Evolutionary conservation across 352 stramenopile genomes (phyloP), one percentile per base, ranked within the genome.

Genomic region (Phytophthora chlamydospora): DNA sequence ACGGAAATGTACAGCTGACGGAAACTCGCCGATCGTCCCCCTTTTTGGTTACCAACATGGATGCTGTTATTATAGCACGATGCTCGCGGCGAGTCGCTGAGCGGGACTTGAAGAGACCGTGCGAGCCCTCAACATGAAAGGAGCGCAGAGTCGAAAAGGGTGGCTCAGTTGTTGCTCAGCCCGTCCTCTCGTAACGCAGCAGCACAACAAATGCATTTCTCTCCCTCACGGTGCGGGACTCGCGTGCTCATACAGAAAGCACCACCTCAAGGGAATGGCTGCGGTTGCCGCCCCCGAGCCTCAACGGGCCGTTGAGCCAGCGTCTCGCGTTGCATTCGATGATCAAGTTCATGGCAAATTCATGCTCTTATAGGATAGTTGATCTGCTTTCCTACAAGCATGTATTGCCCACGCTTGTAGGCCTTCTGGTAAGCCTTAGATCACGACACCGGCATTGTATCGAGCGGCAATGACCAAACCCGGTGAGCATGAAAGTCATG

Each of bases 401-500:
- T 3, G 1, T 24, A 24, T 24, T 35, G 46, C 36, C 16, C 32
- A 17, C 51, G 46, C 45, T 50, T 65, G 57, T 33, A 65, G 12
- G 10, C 39, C 17, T 10, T 12, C 47, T 58, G 47, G 39, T 59
- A 66, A n/a, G n/a, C n/a, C n/a, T n/a, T n/a, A 40, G 49, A 55
- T 36, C 46, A 16, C 43, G 9, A 31, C 33, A 49, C 54, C 27
- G 54, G 33, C 41, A 27, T 53, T 54, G 40, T 46, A 49, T 32
- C 16, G 5, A 24, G 21, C 21, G 21, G 21, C 21, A 24, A 13
- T 53, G 24, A 35, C 51, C 41, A n/a, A 54, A 35, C 39, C 58
- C 33, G 58, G 33, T 47, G 33, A 53, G 7, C 43, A 53, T 49
- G 50, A 38, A 29, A 33, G 19, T 52, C 58, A 60, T 66, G 33